Conservation (phyloP, 306 rosid species). For the Lathyrus tuberosus region DNA sequence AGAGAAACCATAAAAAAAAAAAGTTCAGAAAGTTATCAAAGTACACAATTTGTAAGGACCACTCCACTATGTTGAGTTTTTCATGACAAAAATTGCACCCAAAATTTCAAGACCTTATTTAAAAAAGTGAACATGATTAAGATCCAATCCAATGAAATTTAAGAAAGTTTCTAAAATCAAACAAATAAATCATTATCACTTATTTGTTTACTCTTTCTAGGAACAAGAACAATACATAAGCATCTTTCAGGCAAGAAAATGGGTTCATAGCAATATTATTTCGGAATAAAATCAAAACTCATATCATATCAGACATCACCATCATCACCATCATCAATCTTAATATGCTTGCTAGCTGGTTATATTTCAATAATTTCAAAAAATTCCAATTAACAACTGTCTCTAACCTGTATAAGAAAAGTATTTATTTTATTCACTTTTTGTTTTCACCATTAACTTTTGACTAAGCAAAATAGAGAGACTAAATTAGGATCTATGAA, state of each 20-base stretch:
- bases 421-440: not conserved
- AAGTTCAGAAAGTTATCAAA: slow-evolving; percentile 24
- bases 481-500: not conserved
- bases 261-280: slow-evolving; percentile 2
- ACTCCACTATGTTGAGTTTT: not conserved
- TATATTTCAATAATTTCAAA: slow-evolving; percentile 35
- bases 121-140: slow-evolving; percentile 5
- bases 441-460: not conserved
- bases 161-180: slow-evolving; percentile 23
- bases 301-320: slow-evolving; percentile 4
- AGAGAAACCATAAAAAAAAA: slow-evolving; percentile 15
- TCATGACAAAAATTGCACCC: not conserved
- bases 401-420: not conserved
- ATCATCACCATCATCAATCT: slow-evolving; percentile 25
- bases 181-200: not conserved
- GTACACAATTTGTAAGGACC: slow-evolving; percentile 14
- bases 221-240: not conserved
- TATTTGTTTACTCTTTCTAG: slow-evolving; percentile 7
- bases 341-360: slow-evolving; percentile 47
- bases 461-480: slow-evolving; percentile 30
- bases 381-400: slow-evolving; percentile 38
- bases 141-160: slow-evolving; percentile 22
- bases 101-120: slow-evolving; percentile 20
- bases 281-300: slow-evolving; percentile 21
- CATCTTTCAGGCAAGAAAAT: not conserved